Evolutionary conservation across 345 rosid genomes (phyloP), one percentile per base, ranked within the genome.

Genomic region (Brassica juncea): DNA sequence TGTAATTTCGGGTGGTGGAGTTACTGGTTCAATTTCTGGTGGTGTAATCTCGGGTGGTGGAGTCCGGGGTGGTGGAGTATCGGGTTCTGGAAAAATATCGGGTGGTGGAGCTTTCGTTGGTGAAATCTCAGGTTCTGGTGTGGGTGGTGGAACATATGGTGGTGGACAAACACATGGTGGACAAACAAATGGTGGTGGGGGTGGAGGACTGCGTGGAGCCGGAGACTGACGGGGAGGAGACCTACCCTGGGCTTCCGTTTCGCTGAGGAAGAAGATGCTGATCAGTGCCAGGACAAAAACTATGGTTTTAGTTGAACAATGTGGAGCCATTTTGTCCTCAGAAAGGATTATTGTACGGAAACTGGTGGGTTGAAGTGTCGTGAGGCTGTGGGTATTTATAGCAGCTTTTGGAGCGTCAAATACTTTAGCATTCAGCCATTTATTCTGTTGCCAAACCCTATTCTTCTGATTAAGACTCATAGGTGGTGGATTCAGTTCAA

Each of bases 241-340:
- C 5, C 27, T 4, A 11, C 8, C 28, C 1, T 57, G 23, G 6
- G 79, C 73, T 28, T 37, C 10, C 4, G 55, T 15, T 35, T 66
- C 66, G 42, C 30, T 4, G 14, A 75, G 30, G 58, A 66, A 57
- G 21, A 35, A 15, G 23, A 75, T 55, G 72, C 42, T 75, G 72
- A 75, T 37, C 8, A 54, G 11, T 54, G 66, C 39, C 55, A 75
- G 14, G 57, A 75, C 8, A 12, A 75, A 35, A 25, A 34, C 30
- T 6, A 66, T 25, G 14, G 66, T 57, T 66, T 66, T 75, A 0
- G 58, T n/a, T 66, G 16, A 75, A 75, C 27, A 34, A 8, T 34
- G 4, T 23, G 34, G 39, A 4, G 72, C 78, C 66, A 75, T 75
- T 55, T 35, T 75, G 58, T 68, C 72, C 72, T 67, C 44, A 37